These are phyloP conservation scores for Sambucus nigra DNA, from an alignment of 129 eudicot species.

Conservation along the genomic window DNA sequence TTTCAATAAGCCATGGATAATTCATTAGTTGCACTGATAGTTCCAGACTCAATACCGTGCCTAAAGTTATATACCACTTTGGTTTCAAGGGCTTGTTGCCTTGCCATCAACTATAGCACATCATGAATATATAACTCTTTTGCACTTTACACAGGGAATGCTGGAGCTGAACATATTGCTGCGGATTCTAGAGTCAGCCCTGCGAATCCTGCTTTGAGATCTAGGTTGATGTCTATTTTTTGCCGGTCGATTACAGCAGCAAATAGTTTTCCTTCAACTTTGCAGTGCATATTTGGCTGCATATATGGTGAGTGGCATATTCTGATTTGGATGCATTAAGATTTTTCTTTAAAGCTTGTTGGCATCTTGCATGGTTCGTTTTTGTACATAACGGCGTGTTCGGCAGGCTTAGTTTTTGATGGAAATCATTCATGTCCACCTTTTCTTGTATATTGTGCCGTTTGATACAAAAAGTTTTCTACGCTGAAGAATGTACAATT, in stretches of 20 bases:
- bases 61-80: constrained; percentile 6
- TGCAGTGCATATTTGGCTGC: constrained; percentile 96
- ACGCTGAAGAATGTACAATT: too few species aligned
- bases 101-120: constrained; percentile 9
- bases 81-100: constrained; percentile 1
- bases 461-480: too few species aligned
- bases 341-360: background rate
- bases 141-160: constrained; percentile 46
- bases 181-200: constrained; percentile 67
- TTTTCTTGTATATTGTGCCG: too few species aligned
- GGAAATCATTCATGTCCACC: too few species aligned
- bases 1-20: too few species aligned
- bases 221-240: constrained; percentile 69
- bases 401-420: too few species aligned
- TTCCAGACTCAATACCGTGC: too few species aligned
- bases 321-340: background rate
- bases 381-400: too few species aligned
- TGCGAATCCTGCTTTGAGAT: constrained; percentile 59
- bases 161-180: constrained; percentile 58
- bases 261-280: constrained; percentile 86
- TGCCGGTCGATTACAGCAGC: constrained; percentile 90
- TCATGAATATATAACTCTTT: constrained; percentile 6
- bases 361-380: too few species aligned
- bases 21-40: too few species aligned
- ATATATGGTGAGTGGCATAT: constrained; percentile 52